Base-by-base conservation (phyloP, 108 stramenopile genomes). In the Bacterosira constricta region DNA sequence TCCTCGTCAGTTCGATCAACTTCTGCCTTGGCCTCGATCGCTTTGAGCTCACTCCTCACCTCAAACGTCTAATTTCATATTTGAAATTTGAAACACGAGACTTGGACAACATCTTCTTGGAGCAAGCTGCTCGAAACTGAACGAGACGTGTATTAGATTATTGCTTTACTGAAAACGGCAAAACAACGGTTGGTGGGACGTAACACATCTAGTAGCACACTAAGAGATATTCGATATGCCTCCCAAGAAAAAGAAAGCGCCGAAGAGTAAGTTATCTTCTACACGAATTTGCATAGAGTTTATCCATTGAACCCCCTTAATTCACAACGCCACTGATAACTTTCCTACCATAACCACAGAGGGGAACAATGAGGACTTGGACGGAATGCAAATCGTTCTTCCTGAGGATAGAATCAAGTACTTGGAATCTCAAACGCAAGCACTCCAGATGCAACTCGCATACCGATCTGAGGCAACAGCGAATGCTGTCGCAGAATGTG, bases 321-420 rank as follows among this genome's bases (percentile, higher is more conserved):
- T 26, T 46, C 42, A 39, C 38, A 38, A n/a, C 46, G 17, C 20
- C n/a, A 30, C 41, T 30, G 6, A 31, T 17, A 31, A 27, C 31
- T 21, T 15, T 8, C 26, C 27, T 39, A 15, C 27, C 27, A 25
- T 49, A 52, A 8, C 51, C 29, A 29, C 27, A 54, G 53, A 26
- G 53, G 53, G 46, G 10, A 73, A 63, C 36, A 36, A 63, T 39
- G 51, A 69, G 15, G 66, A 62, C 17, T 52, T 61, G 30, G 74
- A 75, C 42, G 77, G 63, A 34, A 56, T 71, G 50, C 50, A 21
- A 17, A 52, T 75, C 26, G 30, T 60, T 26, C 51, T 72, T 23
- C 59, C 73, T 17, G 74, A 80, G 47, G 80, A 81, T 26, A 38
- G 65, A 63, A 77, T 81, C 57, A 77, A 77, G 39, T 61, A 73